Conservation (phyloP, 179 eudicot genomes). For the Silene coronaria region DNA sequence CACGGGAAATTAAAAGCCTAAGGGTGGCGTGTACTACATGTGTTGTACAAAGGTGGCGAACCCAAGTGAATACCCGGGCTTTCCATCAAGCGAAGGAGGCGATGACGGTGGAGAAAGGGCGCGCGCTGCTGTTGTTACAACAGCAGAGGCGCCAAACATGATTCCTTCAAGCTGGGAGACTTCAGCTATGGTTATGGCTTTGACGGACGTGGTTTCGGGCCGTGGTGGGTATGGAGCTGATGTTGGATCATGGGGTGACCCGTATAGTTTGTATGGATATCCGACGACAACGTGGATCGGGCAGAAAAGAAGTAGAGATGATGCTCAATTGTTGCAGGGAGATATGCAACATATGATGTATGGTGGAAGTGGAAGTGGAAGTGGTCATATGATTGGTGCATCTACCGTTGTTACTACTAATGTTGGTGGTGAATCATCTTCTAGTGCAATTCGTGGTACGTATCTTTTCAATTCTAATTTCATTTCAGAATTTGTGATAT, state of each 20-base stretch:
- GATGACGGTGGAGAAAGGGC: conserved; percentile 15
- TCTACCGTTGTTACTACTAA: background rate
- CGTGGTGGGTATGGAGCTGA: conserved; percentile 16
- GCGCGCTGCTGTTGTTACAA: background rate
- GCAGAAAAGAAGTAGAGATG: conserved; percentile 29
- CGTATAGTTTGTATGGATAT: conserved; percentile 20
- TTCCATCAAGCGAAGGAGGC: conserved; percentile 1
- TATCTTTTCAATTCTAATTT: background rate
- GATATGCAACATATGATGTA: conserved; percentile 15
- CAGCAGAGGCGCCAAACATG: background rate
- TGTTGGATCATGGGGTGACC: conserved; percentile 15
- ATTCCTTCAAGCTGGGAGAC: conserved; percentile 25
- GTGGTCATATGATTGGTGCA: conserved; percentile 6
- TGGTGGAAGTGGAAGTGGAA: conserved; percentile 15
- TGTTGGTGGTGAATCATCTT: conserved; percentile 24
- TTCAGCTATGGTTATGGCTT: conserved; percentile 36
- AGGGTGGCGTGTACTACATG: conserved; percentile 26
- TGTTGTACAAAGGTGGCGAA: conserved; percentile 36
- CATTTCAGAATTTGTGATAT: too few species aligned
- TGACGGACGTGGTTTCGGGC: conserved; percentile 30
- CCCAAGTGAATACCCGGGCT: conserved; percentile 20
- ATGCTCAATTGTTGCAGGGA: background rate
- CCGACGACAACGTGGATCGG: conserved; percentile 19
- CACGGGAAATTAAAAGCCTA: background rate
- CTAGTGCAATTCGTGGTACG: conserved; percentile 28